phyloP scores from a whole-genome alignment of 345 rosid genomes.

The Odontarrhena argentea region DNA sequence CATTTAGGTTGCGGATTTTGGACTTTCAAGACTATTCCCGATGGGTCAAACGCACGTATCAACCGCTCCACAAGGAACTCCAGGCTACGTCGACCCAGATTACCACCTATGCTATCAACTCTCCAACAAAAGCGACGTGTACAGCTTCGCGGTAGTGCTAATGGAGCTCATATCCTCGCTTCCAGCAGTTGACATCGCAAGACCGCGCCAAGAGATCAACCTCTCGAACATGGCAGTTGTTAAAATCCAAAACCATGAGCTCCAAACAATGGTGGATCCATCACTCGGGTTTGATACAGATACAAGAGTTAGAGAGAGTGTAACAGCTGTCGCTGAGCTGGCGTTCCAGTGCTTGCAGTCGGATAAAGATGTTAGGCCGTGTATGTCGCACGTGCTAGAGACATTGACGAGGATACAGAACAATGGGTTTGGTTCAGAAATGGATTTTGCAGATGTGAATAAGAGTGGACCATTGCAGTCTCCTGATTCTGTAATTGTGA shows the following conservation, averaged over 20 bases:
- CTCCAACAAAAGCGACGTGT: constrained; percentile 85
- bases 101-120: constrained; percentile 85
- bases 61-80: constrained; percentile 95
- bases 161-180: constrained; percentile 60
- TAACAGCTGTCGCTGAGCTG: constrained; percentile 73
- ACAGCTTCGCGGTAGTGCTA: constrained; percentile 45
- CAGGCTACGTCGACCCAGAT: constrained; percentile 93
- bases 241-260: constrained; percentile 62
- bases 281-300: constrained; percentile 73
- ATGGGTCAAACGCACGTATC: constrained; percentile 71
- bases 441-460: constrained; percentile 48
- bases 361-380: constrained; percentile 71
- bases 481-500: constrained; percentile 54
- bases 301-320: constrained; percentile 46
- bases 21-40: constrained; percentile 84
- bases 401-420: constrained; percentile 49
- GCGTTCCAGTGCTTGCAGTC: constrained; percentile 81
- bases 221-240: constrained; percentile 70
- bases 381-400: constrained; percentile 59
- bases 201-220: constrained; percentile 83
- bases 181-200: constrained; percentile 87
- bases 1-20: constrained; percentile 81
- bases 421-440: constrained; percentile 25
- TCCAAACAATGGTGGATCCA: constrained; percentile 73
- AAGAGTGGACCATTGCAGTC: constrained; percentile 49